Evolutionary conservation across 2,329 filamentous ascomycete genomes (phyloP).

Genomic region (Juglanconis juglandina): DNA sequence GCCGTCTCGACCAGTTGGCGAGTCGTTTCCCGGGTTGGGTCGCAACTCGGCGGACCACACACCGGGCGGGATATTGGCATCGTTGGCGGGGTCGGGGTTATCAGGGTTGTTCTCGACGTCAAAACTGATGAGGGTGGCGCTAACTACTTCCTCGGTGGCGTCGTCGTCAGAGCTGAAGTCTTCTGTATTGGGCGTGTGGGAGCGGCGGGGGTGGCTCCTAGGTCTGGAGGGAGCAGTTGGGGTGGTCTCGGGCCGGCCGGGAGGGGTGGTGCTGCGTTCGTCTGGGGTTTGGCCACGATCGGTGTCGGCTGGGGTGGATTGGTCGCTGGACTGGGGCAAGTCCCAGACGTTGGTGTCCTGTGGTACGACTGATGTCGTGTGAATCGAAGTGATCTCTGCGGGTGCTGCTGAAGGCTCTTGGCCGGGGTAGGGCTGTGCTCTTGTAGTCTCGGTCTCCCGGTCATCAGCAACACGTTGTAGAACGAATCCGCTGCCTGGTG

Average conservation of each 20-base stretch:
- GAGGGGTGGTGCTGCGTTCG: constrained; percentile 5
- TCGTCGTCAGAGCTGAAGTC: constrained; percentile 57
- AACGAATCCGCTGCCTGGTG: neutral
- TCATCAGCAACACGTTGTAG: neutral
- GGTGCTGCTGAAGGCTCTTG: neutral
- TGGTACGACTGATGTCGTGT: neutral
- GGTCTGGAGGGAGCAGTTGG: neutral
- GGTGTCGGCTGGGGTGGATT: neutral
- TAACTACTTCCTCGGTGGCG: constrained; percentile 49
- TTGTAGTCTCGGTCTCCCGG: neutral
- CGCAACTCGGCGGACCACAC: constrained; percentile 59
- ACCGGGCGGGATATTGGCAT: constrained; percentile 41
- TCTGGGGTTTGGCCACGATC: neutral
- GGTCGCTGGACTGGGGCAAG: neutral
- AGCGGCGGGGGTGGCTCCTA: constrained; percentile 10
- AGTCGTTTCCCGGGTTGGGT: constrained; percentile 38
- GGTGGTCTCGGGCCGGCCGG: neutral
- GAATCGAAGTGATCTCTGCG: neutral
- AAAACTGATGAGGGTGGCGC: constrained; percentile 57
- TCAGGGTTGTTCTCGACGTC: constrained; percentile 58
- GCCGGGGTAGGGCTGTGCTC: neutral
- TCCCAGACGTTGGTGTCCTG: constrained; percentile 9
- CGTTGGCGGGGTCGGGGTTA: constrained; percentile 26
- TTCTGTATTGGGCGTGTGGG: constrained; percentile 9
- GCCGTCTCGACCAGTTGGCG: constrained; percentile 3